Conservation (phyloP, 441 rosid species). For the Pelargonium fulgidum region DNA sequence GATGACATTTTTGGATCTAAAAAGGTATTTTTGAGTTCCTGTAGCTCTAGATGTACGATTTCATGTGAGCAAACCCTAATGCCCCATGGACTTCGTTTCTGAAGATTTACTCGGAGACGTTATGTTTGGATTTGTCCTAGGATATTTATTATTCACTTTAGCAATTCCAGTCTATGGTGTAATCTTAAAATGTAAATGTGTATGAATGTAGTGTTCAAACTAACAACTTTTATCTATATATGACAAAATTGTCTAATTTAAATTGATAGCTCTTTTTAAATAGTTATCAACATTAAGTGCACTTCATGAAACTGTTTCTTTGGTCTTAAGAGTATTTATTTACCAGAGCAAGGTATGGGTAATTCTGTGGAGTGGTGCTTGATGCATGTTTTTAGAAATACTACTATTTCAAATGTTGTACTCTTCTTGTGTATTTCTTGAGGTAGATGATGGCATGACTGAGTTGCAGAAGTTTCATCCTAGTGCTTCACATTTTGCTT, state of each 20-base stretch:
- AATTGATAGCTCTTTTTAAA: no score
- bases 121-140: neutral
- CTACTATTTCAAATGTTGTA: neutral
- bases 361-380: neutral
- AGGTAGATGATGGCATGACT: neutral
- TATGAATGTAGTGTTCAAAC: neutral
- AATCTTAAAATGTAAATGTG: neutral
- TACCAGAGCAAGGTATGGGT: neutral
- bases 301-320: neutral
- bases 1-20: slow-evolving; percentile 82
- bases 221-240: neutral
- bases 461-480: neutral
- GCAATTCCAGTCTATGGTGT: neutral
- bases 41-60: neutral
- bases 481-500: neutral
- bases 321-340: neutral
- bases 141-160: neutral
- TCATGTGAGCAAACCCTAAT: neutral
- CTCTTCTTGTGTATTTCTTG: neutral
- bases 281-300: neutral
- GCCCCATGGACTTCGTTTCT: neutral
- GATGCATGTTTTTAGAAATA: neutral
- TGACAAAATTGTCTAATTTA: no score
- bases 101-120: neutral
- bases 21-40: slow-evolving; percentile 36